Conservation (phyloP, 371 early-diverging fungal genomes). For the Syncephalastrum racemosum region DNA sequence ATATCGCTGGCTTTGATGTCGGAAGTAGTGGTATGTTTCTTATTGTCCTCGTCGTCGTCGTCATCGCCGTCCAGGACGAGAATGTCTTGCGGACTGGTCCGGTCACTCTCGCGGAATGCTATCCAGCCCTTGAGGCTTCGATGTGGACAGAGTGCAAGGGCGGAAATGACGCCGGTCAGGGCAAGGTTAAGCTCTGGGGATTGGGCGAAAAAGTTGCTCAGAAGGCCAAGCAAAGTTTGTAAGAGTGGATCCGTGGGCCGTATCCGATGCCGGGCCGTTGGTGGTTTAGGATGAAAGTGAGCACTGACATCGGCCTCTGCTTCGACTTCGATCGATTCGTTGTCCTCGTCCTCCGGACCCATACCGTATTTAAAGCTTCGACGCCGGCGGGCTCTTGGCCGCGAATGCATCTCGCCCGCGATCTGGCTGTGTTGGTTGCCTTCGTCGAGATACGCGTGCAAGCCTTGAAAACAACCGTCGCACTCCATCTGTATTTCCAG, state of each 20-base stretch:
- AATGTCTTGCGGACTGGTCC: constrained; percentile 30
- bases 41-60: constrained; percentile 8
- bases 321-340: background rate
- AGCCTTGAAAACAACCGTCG: constrained; percentile 51
- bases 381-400: constrained; percentile 24
- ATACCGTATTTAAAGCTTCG: constrained; percentile 47
- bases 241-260: constrained; percentile 60
- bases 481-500: constrained; percentile 62
- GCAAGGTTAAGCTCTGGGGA: constrained; percentile 83
- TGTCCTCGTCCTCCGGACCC: constrained; percentile 5
- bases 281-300: constrained; percentile 13
- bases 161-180: constrained; percentile 79
- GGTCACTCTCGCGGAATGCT: constrained; percentile 58
- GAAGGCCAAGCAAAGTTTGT: constrained; percentile 55
- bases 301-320: too few relatives aligned
- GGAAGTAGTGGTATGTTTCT: constrained; percentile 3
- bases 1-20: constrained; percentile 20
- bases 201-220: constrained; percentile 76
- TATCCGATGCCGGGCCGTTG: constrained; percentile 43
- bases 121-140: constrained; percentile 71
- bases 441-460: constrained; percentile 20
- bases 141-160: constrained; percentile 68
- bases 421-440: constrained; percentile 7
- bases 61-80: constrained; percentile 22
- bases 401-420: constrained; percentile 23